Evolutionary conservation across 305 asterid genomes (phyloP).

Genomic region (Coffea humblotiana): DNA sequence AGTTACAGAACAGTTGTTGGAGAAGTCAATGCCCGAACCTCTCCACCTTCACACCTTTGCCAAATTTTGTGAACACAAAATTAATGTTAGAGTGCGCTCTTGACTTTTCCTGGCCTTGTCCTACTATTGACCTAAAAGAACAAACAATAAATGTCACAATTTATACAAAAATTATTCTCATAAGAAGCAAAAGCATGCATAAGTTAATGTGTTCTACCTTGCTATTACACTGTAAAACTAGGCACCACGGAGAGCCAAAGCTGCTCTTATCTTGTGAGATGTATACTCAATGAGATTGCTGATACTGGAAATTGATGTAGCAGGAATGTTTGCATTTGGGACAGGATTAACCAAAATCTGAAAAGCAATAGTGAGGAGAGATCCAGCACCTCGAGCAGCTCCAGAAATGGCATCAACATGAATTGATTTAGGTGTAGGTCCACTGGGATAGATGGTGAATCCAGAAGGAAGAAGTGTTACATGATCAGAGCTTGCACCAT

Average conservation of each 20-base stretch:
- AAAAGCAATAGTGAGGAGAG: constrained; percentile 24
- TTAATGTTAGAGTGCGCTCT: constrained; percentile 9
- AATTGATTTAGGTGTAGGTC: not conserved
- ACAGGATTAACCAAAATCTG: constrained; percentile 21
- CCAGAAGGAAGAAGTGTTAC: constrained; percentile 28
- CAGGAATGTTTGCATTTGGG: constrained; percentile 11
- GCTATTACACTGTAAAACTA: not conserved
- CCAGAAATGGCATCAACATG: not conserved
- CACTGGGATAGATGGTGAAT: constrained; percentile 24
- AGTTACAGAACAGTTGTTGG: not conserved
- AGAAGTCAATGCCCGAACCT: constrained; percentile 18
- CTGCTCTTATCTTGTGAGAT: constrained; percentile 14
- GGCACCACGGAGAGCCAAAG: constrained; percentile 1
- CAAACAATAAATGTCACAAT: not conserved
- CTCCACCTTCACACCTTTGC: not conserved
- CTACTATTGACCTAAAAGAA: not conserved
- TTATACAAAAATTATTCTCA: no score
- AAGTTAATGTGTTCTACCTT: not conserved
- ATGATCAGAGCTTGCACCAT: constrained; percentile 18
- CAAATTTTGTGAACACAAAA: not conserved
- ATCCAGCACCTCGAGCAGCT: constrained; percentile 9
- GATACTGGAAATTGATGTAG: constrained; percentile 16
- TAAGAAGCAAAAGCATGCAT: not conserved
- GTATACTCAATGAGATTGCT: constrained; percentile 20
- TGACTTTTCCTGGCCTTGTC: constrained; percentile 1